Percentiles rank a stretch among this genome's conserved stretches.
These are phyloP conservation scores for Rubia peregrina DNA, from an alignment of 305 asterid species.

Conservation along the genomic window DNA sequence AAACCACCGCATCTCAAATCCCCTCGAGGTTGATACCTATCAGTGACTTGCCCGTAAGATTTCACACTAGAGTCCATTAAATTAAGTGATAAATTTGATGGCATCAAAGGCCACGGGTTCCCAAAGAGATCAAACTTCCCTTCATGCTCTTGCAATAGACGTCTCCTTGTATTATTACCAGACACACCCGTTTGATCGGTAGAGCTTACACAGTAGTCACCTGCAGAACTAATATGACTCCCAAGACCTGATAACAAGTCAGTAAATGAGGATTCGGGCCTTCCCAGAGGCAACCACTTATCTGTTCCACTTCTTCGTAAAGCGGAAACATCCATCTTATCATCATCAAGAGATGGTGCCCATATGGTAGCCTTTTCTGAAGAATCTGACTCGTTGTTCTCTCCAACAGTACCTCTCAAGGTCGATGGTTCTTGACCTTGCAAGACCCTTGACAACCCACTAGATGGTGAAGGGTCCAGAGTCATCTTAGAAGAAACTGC, in stretches of 20 bases:
- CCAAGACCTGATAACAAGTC: constrained; percentile 77
- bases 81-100: constrained; percentile 57
- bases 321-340: constrained; percentile 39
- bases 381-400: constrained; percentile 51
- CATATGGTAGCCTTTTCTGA: constrained; percentile 49
- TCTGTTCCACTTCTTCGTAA: constrained; percentile 55
- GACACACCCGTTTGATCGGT: constrained; percentile 33
- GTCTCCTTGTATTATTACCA: constrained; percentile 22
- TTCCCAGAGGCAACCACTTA: constrained; percentile 55
- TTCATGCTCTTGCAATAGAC: constrained; percentile 41
- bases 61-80: constrained; percentile 53
- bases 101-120: constrained; percentile 43
- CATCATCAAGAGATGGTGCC: constrained; percentile 50
- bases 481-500: constrained; percentile 54
- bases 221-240: constrained; percentile 33
- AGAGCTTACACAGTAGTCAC: constrained; percentile 35
- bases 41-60: constrained; percentile 34
- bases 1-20: constrained; percentile 43
- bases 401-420: constrained; percentile 56
- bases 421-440: constrained; percentile 83
- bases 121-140: constrained; percentile 42
- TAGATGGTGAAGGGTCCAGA: constrained; percentile 61
- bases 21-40: constrained; percentile 35
- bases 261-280: constrained; percentile 60
- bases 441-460: constrained; percentile 69